Base-by-base conservation (phyloP, 2,329 filamentous ascomycete species). In the Drechmeria coniospora region DNA sequence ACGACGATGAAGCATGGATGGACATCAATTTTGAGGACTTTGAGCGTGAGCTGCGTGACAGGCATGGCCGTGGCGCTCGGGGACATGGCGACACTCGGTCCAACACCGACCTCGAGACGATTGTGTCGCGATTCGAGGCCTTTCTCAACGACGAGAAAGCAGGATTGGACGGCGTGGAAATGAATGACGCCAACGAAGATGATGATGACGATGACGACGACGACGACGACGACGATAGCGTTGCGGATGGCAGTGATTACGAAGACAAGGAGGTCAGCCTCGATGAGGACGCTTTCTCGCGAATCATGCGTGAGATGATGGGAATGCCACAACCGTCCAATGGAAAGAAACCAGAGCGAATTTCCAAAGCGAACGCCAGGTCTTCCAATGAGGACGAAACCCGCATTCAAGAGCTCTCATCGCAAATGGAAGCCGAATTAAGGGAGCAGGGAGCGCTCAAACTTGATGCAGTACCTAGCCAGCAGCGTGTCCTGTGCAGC, bases 291-390 rank as follows among this genome's bases (percentile, higher is more conserved):
- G 78, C 87, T 29, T 93, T 94, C 40, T 66, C 78, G 7, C 69
- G 61, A 29, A 83, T 93, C 66, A 93, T 98, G 82, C 72, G 74
- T 34, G 80, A 92, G 45, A 86, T 92, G 75, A 86, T 90, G 76
- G 81, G 80, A 1, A 61, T 74, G 24, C 60, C 63, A 3, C n/a
- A 13, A 9, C n/a, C 14, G 9, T 11, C 20, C 10, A 11, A 9
- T n/a, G 18, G 7, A 15, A 10, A n/a, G n/a, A 8, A 12, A 13
- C n/a, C 19, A 14, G 15, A 21, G 2, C n/a, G 17, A 13, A 10
- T 17, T 17, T 13, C 15, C 20, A 37, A 30, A 8, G 10, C 10
- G 9, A 56, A 61, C 13, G 43, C 43, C 17, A 41, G 30, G 37
- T 38, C 45, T 6, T 46, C 51, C 3, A 57, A 63, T 8, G 49